phyloP scores from a whole-genome alignment of 495 filamentous ascomycete species.

The Hyaloscypha variabilis region DNA sequence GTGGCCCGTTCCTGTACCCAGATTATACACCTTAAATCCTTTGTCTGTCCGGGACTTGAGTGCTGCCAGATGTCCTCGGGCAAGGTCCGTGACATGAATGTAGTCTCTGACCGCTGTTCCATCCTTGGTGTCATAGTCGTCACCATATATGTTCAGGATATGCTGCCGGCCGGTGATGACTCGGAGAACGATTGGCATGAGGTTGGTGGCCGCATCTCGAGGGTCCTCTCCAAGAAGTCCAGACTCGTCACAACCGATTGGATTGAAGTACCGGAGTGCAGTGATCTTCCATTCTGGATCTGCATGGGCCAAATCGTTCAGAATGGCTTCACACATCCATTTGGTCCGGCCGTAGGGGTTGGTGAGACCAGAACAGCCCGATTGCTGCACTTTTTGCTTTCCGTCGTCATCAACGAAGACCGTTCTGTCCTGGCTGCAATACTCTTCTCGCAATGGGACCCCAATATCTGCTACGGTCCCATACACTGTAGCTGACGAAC shows the following conservation, averaged over 20 bases:
- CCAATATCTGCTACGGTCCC: conserved; percentile 75
- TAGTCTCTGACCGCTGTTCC: conserved; percentile 79
- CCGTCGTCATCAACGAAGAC: conserved; percentile 22
- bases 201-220: conserved; percentile 61
- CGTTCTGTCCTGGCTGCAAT: conserved; percentile 43
- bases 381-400: conserved; percentile 32
- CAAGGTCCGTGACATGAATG: conserved; percentile 66
- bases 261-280: conserved; percentile 69
- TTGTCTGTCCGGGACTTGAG: conserved; percentile 31
- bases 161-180: conserved; percentile 58
- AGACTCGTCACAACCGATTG: conserved; percentile 65
- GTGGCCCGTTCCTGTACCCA: conserved; percentile 18
- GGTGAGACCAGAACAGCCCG: conserved; percentile 48
- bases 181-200: conserved; percentile 63
- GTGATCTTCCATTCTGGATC: conserved; percentile 65
- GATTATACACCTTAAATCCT: conserved; percentile 24
- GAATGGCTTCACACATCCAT: conserved; percentile 66
- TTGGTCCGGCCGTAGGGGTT: conserved; percentile 70
- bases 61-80: conserved; percentile 65
- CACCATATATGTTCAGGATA: conserved; percentile 61
- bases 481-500: conserved; percentile 86
- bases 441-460: conserved; percentile 57
- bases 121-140: conserved; percentile 66
- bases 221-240: conserved; percentile 68
- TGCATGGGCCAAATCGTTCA: conserved; percentile 61